phyloP scores from a whole-genome alignment of 441 rosid genomes.

The Bocquillonia castaneifolia region DNA sequence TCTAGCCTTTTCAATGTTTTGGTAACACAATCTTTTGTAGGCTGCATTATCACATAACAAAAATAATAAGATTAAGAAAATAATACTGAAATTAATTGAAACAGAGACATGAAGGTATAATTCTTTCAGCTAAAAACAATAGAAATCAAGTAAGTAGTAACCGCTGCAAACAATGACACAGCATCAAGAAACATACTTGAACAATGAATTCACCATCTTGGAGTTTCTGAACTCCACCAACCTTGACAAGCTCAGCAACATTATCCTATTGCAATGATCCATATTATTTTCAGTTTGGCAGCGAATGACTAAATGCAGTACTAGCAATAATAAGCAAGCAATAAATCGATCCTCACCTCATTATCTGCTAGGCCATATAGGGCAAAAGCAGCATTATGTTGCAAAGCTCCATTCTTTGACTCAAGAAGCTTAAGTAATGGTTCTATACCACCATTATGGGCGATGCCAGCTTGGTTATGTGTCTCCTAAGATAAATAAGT shows the following conservation, averaged over 20 bases:
- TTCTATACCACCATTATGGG: conserved; percentile 73
- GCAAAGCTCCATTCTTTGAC: conserved; percentile 81
- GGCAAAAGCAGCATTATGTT: conserved; percentile 97
- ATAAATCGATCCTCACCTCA: conserved; percentile 48
- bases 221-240: conserved; percentile 86
- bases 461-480: conserved; percentile 95
- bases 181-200: conserved; percentile 50
- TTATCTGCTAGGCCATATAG: conserved; percentile 94
- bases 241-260: conserved; percentile 73
- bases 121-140: too few relatives aligned
- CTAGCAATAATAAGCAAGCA: not conserved
- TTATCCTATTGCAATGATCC: conserved; percentile 58
- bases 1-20: conserved; percentile 88
- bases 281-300: conserved; percentile 1
- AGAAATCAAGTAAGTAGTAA: not conserved
- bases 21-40: conserved; percentile 88
- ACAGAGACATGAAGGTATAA: not conserved
- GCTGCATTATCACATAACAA: conserved; percentile 38
- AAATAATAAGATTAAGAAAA: not conserved
- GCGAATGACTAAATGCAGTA: not conserved
- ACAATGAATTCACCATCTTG: conserved; percentile 88
- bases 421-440: conserved; percentile 85
- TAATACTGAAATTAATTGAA: not conserved
- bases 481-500: conserved; percentile 45
- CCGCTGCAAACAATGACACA: not conserved